phyloP scores from a whole-genome alignment of 805 yeast species.

The Saitoella complicata region DNA sequence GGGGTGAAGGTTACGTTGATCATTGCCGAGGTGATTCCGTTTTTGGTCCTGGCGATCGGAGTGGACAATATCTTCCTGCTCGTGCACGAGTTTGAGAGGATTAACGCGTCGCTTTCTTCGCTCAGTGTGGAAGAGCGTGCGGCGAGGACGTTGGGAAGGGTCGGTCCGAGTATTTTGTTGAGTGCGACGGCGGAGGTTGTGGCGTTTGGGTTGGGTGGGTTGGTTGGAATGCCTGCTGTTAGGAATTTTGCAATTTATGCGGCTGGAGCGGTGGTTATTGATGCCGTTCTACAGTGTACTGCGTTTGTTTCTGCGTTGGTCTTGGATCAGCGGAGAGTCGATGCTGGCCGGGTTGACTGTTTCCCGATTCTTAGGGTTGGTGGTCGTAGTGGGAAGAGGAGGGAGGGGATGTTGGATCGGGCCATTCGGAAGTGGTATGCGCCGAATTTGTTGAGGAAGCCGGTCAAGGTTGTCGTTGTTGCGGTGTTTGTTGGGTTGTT shows the following conservation, averaged over 20 bases:
- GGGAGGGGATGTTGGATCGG: conserved; percentile 19
- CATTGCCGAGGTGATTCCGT: conserved; percentile 93
- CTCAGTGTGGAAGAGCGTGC: conserved; percentile 42
- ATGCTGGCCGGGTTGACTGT: conserved; percentile 42
- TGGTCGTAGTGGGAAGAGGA: conserved; percentile 6
- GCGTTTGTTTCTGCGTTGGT: conserved; percentile 59
- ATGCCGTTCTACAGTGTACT: conserved; percentile 65
- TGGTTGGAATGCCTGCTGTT: conserved; percentile 91
- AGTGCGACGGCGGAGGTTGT: conserved; percentile 65
- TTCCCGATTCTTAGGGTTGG: conserved; percentile 35
- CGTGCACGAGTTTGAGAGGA: conserved; percentile 55
- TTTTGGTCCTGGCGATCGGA: conserved; percentile 85
- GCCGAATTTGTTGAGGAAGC: conserved; percentile 37
- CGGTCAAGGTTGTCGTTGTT: conserved; percentile 33
- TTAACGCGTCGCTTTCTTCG: conserved; percentile 31
- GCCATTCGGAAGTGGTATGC: conserved; percentile 39
- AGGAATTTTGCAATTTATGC: conserved; percentile 83
- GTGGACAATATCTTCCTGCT: conserved; percentile 83
- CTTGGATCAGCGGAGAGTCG: conserved; percentile 47
- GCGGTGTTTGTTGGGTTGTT: conserved; percentile 43
- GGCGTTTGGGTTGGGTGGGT: conserved; percentile 63
- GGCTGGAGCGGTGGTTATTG: conserved; percentile 67
- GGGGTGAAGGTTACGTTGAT: conserved; percentile 78
- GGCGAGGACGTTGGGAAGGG: conserved; percentile 45
- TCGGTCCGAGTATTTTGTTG: conserved; percentile 76